Evolutionary conservation across 1,284 basidiomycete genomes (phyloP).

Genomic region (Puccinia triticina): DNA sequence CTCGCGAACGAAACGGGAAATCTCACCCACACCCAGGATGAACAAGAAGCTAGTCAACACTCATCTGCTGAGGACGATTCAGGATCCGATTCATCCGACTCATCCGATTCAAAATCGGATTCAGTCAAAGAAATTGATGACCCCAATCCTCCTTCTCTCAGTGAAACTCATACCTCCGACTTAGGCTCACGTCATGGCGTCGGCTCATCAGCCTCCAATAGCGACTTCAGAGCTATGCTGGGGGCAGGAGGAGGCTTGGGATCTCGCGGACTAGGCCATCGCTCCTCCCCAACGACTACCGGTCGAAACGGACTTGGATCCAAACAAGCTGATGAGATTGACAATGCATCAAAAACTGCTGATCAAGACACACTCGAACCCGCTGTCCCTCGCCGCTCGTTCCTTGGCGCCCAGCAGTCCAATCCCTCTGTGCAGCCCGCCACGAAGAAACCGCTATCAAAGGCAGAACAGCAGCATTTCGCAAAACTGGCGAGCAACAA

Average conservation of each 20-base stretch:
- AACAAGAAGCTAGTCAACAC: constrained; percentile 10
- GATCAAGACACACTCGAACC: constrained; percentile 46
- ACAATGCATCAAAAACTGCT: constrained; percentile 53
- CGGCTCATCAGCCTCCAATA: constrained; percentile 41
- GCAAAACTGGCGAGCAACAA: constrained; percentile 66
- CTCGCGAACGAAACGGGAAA: neutral
- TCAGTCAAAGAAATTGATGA: neutral
- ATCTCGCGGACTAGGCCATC: constrained; percentile 14
- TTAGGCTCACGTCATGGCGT: constrained; percentile 4
- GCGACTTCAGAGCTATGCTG: constrained; percentile 45
- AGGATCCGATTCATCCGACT: constrained; percentile 22
- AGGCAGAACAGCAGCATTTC: constrained; percentile 75
- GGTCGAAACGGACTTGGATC: constrained; percentile 41
- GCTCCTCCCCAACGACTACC: constrained; percentile 20
- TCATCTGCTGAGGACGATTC: constrained; percentile 13
- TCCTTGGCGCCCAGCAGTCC: constrained; percentile 63
- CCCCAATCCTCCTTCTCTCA: neutral
- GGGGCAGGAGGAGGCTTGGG: constrained; percentile 14
- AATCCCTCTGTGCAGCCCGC: constrained; percentile 64
- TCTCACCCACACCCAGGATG: neutral
- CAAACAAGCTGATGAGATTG: constrained; percentile 42
- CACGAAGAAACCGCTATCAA: constrained; percentile 65
- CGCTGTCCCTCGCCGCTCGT: constrained; percentile 61
- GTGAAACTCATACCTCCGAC: neutral
- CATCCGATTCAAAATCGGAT: constrained; percentile 17